phyloP scores from a whole-genome alignment of 805 yeast genomes.

The Wickerhamomyces chaumierensis region DNA sequence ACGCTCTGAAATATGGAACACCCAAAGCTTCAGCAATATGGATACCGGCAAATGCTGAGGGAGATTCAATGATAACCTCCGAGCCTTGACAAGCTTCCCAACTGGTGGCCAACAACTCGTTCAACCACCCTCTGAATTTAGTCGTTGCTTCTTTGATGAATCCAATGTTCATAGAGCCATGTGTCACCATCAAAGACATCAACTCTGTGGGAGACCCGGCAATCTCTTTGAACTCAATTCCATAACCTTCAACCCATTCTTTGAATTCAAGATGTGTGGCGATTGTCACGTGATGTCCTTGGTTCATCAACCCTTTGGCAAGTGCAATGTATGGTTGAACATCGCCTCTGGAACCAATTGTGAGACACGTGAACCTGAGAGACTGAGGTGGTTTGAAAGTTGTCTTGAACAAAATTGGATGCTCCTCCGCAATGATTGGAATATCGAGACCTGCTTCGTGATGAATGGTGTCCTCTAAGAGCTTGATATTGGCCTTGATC shows the following conservation, averaged over 20 bases:
- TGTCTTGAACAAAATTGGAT: constrained; percentile 41
- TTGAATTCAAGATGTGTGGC: constrained; percentile 80
- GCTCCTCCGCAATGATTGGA: constrained; percentile 60
- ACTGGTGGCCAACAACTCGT: constrained; percentile 54
- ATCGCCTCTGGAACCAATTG: constrained; percentile 94
- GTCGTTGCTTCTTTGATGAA: constrained; percentile 74
- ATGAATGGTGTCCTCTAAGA: constrained; percentile 57
- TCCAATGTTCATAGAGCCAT: constrained; percentile 76
- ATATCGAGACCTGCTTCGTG: constrained; percentile 51
- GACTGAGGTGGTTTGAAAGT: constrained; percentile 42
- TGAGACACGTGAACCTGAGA: constrained; percentile 55
- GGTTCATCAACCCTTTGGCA: constrained; percentile 64
- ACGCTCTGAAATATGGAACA: constrained; percentile 88
- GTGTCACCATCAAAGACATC: constrained; percentile 87
- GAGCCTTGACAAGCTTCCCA: constrained; percentile 81
- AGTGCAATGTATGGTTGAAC: constrained; percentile 93
- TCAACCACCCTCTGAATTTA: constrained; percentile 76
- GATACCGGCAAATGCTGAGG: constrained; percentile 90
- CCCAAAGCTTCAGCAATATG: constrained; percentile 89
- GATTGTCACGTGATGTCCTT: constrained; percentile 78
- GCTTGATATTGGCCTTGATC: constrained; percentile 48
- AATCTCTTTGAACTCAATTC: constrained; percentile 56
- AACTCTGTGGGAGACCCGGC: constrained; percentile 92
- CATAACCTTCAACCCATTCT: constrained; percentile 60
- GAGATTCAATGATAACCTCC: constrained; percentile 87